Evolutionary conservation across 371 early-diverging fungal genomes (phyloP), one percentile per base, ranked within the genome.

Genomic region (Dipsacomyces acuminosporus): DNA sequence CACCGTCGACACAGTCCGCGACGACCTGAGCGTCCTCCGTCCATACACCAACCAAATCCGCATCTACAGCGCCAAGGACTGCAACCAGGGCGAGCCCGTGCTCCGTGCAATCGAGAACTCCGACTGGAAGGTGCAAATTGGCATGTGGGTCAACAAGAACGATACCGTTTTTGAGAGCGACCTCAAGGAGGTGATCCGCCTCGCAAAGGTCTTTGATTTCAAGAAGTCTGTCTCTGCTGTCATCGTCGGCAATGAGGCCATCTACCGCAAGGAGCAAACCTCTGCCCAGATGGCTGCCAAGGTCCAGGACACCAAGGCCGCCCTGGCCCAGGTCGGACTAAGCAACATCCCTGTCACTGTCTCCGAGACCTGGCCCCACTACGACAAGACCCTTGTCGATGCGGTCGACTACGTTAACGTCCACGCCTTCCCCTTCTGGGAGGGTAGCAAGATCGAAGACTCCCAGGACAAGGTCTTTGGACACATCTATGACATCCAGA

Each of bases 401-500:
- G 72, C 74, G 11, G 69, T 82, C 15, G 84, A 84, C 57, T 84
- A 78, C 59, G 67, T 81, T 19, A 76, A 76, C 57, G 78, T 83
- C 76, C 80, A 84, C 55, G 84, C 78, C 11, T 84, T 84, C 72
- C 82, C 84, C 9, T 82, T 79, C 69, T 83, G 84, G 84, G 82
- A 84, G 52, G 83, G 82, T 48, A 76, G 72, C 19, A 53, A 72
- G 2, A 76, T 79, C 8, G 73, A 79, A 1, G 62, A 70, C 22
- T 81, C 80, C 19, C 77, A 74, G 34, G 42, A 53, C 44, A 77
- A 61, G 15, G 50, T 81, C 13, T 71, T 80, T 41, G 60, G 51
- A 23, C 78, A 79, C 51, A 72, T 75, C 44, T 61, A 76, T 17
- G 53, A 58, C 22, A 58, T 84, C 48, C 58, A 78, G 52, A 60